These are phyloP conservation scores for Miscanthus lutarioriparius DNA, from an alignment of 176 grass and related monocot species.

Conservation along the genomic window DNA sequence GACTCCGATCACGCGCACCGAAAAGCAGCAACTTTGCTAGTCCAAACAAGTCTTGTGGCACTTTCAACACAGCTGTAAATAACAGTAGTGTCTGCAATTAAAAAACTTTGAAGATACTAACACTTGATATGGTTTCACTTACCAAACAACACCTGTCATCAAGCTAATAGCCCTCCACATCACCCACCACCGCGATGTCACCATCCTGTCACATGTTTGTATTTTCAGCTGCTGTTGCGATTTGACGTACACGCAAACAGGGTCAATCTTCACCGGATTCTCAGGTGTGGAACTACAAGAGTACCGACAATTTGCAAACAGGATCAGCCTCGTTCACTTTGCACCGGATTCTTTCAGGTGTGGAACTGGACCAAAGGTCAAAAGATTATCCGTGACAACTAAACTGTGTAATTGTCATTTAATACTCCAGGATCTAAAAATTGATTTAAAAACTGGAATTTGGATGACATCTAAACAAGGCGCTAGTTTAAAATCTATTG, in stretches of 20 bases:
- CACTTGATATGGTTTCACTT: background rate
- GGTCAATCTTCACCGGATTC: conserved; percentile 25
- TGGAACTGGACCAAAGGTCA: no score
- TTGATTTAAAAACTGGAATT: no score
- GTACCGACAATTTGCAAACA: background rate
- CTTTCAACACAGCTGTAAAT: conserved; percentile 42
- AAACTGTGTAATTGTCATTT: no score
- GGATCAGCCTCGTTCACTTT: no score
- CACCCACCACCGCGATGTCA: background rate
- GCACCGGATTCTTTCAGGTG: no score
- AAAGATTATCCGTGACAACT: no score
- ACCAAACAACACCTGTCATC: background rate
- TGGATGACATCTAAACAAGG: no score
- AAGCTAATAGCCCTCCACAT: background rate
- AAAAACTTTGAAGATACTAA: background rate
- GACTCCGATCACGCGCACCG: conserved; percentile 12
- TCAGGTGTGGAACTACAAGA: background rate
- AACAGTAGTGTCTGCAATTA: background rate
- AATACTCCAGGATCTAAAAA: no score
- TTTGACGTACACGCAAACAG: background rate
- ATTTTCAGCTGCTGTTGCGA: background rate
- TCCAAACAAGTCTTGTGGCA: conserved; percentile 4
- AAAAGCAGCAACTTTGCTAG: background rate
- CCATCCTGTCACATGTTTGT: background rate
- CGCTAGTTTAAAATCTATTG: background rate